A percentile compares a stretch with the other conserved stretches of the same genome.
Evolutionary conservation across 768 basidiomycete genomes (phyloP).

Genomic region (Tricholoma saponaceum): DNA sequence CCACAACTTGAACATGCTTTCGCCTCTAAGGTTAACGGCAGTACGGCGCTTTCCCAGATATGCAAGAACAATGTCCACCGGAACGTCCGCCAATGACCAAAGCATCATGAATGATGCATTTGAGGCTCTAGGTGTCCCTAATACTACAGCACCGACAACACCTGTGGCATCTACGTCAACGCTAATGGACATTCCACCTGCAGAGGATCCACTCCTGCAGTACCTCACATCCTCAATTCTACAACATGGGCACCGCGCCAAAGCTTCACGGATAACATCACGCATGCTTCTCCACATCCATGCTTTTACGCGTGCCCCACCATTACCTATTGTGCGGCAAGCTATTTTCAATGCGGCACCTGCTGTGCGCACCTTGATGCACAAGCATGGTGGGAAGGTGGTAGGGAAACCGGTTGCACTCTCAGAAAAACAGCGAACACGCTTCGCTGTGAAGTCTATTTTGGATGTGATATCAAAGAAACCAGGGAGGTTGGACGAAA

Average conservation of each 20-base stretch:
- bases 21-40: constrained; percentile 12
- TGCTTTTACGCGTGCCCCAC: constrained; percentile 69
- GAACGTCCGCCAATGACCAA: constrained; percentile 10
- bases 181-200: constrained; percentile 62
- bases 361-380: constrained; percentile 55
- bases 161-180: constrained; percentile 2
- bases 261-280: constrained; percentile 52
- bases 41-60: constrained; percentile 15
- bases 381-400: constrained; percentile 63
- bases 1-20: constrained; percentile 4
- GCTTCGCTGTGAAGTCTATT: constrained; percentile 69
- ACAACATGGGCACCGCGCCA: constrained; percentile 59
- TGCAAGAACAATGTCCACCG: constrained; percentile 11
- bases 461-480: constrained; percentile 55
- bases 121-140: constrained; percentile 10
- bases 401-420: constrained; percentile 65
- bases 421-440: constrained; percentile 75
- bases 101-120: constrained; percentile 16
- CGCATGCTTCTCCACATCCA: constrained; percentile 70
- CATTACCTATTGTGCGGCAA: constrained; percentile 72
- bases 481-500: constrained; percentile 55
- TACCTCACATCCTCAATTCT: constrained; percentile 63
- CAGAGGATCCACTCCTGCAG: constrained; percentile 68
- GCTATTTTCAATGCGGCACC: constrained; percentile 72
- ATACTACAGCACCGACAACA: background rate